These are phyloP conservation scores for Podospora anserina DNA, from an alignment of 495 filamentous ascomycete genomes.

Conservation along the genomic window DNA sequence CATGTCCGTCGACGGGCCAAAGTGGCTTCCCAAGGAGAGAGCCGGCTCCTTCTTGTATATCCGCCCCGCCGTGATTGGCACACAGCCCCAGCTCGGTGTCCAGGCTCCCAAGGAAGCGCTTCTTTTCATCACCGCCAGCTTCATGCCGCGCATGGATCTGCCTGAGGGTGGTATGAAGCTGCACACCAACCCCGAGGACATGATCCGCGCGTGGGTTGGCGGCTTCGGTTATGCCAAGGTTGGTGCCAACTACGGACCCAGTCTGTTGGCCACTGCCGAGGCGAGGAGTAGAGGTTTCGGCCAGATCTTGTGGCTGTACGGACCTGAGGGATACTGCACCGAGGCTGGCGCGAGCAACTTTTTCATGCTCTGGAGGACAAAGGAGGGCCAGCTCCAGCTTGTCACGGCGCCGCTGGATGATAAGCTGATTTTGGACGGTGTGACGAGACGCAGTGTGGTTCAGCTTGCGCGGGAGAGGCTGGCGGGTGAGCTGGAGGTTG, in stretches of 20 bases:
- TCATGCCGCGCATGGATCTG: constrained; percentile 63
- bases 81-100: constrained; percentile 73
- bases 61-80: constrained; percentile 81
- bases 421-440: constrained; percentile 78
- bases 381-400: constrained; percentile 64
- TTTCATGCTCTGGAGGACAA: constrained; percentile 77
- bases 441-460: constrained; percentile 74
- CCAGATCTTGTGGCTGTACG: constrained; percentile 92
- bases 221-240: constrained; percentile 89
- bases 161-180: constrained; percentile 65
- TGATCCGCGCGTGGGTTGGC: constrained; percentile 86
- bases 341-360: constrained; percentile 93
- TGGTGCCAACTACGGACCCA: constrained; percentile 88
- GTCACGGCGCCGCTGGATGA: constrained; percentile 79
- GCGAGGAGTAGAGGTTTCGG: constrained; percentile 69
- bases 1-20: constrained; percentile 63
- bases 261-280: constrained; percentile 68
- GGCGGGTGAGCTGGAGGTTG: constrained; percentile 60
- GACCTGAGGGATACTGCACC: constrained; percentile 68
- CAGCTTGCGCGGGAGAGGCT: constrained; percentile 67
- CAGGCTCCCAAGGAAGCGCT: constrained; percentile 77
- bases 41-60: constrained; percentile 71
- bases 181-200: constrained; percentile 71
- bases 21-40: constrained; percentile 73
- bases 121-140: constrained; percentile 74